phyloP scores from a whole-genome alignment of 2,329 filamentous ascomycete genomes.

The Neonectria sp. region DNA sequence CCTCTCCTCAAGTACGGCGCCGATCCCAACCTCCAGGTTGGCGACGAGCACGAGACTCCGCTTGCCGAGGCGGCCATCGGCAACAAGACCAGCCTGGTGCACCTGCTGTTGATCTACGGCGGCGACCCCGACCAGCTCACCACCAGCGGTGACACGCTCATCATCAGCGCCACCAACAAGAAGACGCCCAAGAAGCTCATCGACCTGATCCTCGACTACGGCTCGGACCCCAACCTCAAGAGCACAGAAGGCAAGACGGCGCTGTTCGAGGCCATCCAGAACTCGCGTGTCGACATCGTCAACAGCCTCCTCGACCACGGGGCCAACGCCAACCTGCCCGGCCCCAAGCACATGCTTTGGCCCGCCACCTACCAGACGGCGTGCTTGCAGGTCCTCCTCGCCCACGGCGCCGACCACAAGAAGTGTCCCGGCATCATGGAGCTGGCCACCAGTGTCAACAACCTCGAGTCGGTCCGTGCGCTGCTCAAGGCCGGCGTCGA shows the following conservation, averaged over 20 bases:
- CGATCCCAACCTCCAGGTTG: slow-evolving; percentile 67
- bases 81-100: slow-evolving; percentile 69
- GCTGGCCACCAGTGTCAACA: slow-evolving; percentile 74
- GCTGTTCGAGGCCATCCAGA: slow-evolving; percentile 73
- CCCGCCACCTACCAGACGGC: slow-evolving; percentile 72
- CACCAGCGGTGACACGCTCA: slow-evolving; percentile 71
- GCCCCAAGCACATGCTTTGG: slow-evolving; percentile 79
- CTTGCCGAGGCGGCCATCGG: slow-evolving; percentile 65
- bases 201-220: slow-evolving; percentile 73
- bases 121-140: slow-evolving; percentile 70
- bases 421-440: slow-evolving; percentile 76
- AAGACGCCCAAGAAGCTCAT: slow-evolving; percentile 68
- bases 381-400: slow-evolving; percentile 71
- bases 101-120: slow-evolving; percentile 74
- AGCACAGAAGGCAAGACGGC: slow-evolving; percentile 74
- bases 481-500: slow-evolving; percentile 72
- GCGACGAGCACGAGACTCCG: slow-evolving; percentile 68
- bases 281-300: slow-evolving; percentile 70
- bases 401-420: slow-evolving; percentile 71
- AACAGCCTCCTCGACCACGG: slow-evolving; percentile 66
- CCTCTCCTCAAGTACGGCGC: slow-evolving; percentile 76
- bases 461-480: slow-evolving; percentile 71
- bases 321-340: slow-evolving; percentile 78
- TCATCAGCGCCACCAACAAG: slow-evolving; percentile 73
- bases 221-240: slow-evolving; percentile 71